Conservation (phyloP, 2,329 filamentous ascomycete genomes). For the Immersiporthe knoxdaviesiana region DNA sequence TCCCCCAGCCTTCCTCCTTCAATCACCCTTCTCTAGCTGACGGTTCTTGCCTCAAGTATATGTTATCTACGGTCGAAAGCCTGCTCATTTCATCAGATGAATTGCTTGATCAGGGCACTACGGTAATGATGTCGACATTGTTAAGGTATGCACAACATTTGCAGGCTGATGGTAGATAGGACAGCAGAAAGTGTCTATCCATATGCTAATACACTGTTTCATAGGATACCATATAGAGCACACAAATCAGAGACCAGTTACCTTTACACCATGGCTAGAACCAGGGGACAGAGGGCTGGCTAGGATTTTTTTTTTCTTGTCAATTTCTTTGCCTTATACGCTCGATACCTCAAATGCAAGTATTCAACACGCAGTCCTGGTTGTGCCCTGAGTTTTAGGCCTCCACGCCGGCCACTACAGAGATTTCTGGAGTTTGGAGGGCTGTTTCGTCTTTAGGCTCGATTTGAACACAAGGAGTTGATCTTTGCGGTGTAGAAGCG, state of each 20-base stretch:
- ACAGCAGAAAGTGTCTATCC: background rate
- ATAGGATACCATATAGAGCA: background rate
- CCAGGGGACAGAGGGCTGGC: background rate
- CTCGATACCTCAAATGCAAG: background rate
- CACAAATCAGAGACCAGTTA: background rate
- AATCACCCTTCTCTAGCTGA: background rate
- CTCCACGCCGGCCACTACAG: background rate
- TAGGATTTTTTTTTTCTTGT: no score
- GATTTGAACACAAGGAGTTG: no score
- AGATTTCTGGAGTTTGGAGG: no score
- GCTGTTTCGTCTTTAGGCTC: no score
- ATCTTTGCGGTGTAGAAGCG: background rate
- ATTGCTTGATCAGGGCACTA: background rate
- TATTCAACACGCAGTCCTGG: background rate
- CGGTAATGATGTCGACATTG: background rate
- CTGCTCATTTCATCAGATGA: background rate
- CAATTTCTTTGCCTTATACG: background rate
- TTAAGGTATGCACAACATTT: background rate
- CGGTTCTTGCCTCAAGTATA: background rate
- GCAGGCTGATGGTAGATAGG: background rate
- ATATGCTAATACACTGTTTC: background rate
- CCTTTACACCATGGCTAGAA: background rate
- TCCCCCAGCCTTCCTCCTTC: background rate
- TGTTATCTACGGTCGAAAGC: slow-evolving; percentile 1
- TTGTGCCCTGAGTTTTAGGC: background rate